A percentile compares a stretch with the other conserved stretches of the same genome.
Conservation (phyloP, 768 basidiomycete genomes). For the Neoboletus subvelutipes region DNA sequence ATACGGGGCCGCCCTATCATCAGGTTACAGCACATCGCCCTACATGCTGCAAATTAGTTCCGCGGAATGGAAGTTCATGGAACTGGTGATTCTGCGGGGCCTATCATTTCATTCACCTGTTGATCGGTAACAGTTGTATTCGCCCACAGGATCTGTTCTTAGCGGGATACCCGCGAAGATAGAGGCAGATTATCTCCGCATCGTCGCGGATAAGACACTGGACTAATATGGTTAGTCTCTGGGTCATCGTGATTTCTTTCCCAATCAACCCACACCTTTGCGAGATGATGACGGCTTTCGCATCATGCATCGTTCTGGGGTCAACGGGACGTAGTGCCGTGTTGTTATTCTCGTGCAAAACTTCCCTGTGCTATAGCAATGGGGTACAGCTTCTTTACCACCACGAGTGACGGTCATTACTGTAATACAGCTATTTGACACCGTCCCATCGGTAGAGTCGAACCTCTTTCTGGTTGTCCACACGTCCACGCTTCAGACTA, state of each 20-base stretch:
- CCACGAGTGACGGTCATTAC: neutral
- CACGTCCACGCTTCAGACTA: constrained; percentile 16
- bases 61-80: constrained; percentile 25
- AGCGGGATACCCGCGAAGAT: constrained; percentile 16
- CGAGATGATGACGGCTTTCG: neutral
- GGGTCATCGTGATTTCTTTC: neutral
- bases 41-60: neutral
- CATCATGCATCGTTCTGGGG: neutral
- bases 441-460: neutral
- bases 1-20: constrained; percentile 1
- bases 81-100: constrained; percentile 13
- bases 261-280: neutral
- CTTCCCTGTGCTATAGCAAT: neutral
- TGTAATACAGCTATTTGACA: neutral
- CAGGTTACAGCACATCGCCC: neutral
- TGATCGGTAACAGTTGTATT: constrained; percentile 4
- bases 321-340: neutral
- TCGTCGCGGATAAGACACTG: neutral
- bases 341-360: neutral
- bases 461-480: constrained; percentile 2
- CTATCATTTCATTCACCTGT: constrained; percentile 14
- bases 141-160: neutral
- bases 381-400: neutral
- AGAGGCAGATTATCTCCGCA: constrained; percentile 23
- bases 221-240: constrained; percentile 14